phyloP scores from a whole-genome alignment of 192 early-diverging fungal genomes.

The Coemansia sp. region DNA sequence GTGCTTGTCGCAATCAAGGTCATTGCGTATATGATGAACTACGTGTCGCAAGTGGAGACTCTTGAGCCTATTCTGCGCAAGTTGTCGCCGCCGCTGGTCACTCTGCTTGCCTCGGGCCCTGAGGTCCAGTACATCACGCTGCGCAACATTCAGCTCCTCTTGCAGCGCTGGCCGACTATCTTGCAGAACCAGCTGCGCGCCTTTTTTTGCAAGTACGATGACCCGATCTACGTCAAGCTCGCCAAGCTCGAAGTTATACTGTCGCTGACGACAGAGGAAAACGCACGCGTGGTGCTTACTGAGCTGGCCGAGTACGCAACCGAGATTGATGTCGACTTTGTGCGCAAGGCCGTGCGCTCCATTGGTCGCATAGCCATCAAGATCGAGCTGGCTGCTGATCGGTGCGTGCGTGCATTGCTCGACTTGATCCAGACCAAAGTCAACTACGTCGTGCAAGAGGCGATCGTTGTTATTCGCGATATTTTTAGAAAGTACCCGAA shows the following conservation, averaged over 20 bases:
- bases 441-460: conserved; percentile 97
- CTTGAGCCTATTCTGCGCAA: conserved; percentile 75
- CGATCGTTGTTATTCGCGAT: conserved; percentile 97
- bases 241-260: conserved; percentile 96
- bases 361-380: conserved; percentile 98
- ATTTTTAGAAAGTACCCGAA: conserved; percentile 98
- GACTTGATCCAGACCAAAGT: conserved; percentile 96
- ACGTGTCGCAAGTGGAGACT: conserved; percentile 77
- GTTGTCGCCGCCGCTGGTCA: conserved; percentile 91
- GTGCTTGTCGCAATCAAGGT: conserved; percentile 83
- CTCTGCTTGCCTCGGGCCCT: conserved; percentile 79
- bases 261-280: conserved; percentile 76
- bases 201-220: conserved; percentile 99
- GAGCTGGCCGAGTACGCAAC: conserved; percentile 94
- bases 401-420: conserved; percentile 82
- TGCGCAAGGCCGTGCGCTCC: conserved; percentile 89
- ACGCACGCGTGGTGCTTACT: conserved; percentile 82
- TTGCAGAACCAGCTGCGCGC: conserved; percentile 91
- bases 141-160: conserved; percentile 92
- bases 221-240: conserved; percentile 98
- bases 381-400: conserved; percentile 82
- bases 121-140: conserved; percentile 98
- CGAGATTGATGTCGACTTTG: conserved; percentile 98
- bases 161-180: conserved; percentile 87
- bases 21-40: conserved; percentile 93